Evolutionary conservation across 2,329 filamentous ascomycete species (phyloP).

Genomic region (Sporothrix schenckii): DNA sequence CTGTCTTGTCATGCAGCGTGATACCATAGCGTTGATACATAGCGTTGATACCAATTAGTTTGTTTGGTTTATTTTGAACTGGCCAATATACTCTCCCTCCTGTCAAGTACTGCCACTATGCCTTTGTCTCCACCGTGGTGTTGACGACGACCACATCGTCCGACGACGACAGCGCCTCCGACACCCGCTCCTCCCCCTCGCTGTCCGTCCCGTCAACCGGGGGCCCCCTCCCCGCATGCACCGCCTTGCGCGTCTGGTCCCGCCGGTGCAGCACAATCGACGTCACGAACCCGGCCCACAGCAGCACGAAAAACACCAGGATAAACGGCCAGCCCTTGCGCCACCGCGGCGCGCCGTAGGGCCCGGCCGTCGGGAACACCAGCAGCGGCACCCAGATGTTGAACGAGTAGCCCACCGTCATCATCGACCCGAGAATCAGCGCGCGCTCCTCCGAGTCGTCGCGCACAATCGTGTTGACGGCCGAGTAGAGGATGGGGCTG

Average conservation of each 20-base stretch:
- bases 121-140: background rate
- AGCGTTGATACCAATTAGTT: no score
- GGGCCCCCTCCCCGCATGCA: constrained; percentile 1
- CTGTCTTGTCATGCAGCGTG: background rate
- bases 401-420: constrained; percentile 52
- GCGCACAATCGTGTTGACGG: constrained; percentile 49
- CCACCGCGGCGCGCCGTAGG: constrained; percentile 51
- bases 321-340: constrained; percentile 53
- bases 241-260: constrained; percentile 22
- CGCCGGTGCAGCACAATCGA: constrained; percentile 44
- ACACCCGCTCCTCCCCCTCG: background rate
- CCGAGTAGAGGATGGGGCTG: constrained; percentile 50
- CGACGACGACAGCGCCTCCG: background rate
- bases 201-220: constrained; percentile 3
- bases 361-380: constrained; percentile 48
- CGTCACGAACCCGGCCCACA: constrained; percentile 49
- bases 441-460: constrained; percentile 48
- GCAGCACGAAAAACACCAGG: constrained; percentile 50
- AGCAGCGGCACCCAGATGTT: constrained; percentile 51
- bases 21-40: background rate
- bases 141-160: constrained; percentile 2
- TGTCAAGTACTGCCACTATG: background rate
- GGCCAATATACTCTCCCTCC: background rate
- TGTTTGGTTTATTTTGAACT: background rate
- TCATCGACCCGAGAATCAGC: constrained; percentile 49